Percentiles rank a stretch among this genome's conserved stretches.
Conservation (phyloP, 441 rosid genomes). For the Euphorbia schlechtendalii region DNA sequence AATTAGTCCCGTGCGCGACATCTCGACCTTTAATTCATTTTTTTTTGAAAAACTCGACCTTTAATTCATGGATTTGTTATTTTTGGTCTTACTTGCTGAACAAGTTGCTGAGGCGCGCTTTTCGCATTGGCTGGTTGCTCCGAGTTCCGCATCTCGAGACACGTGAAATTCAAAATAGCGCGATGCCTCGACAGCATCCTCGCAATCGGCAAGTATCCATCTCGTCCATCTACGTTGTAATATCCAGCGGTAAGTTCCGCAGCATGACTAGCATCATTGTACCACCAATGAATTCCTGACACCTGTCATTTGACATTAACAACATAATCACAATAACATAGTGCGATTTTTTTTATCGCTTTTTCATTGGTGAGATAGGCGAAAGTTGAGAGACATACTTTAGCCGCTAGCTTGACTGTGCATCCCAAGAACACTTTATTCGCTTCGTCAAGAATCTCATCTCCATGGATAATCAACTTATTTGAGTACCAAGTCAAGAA, state of each 20-base stretch:
- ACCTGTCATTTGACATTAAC: conserved; percentile 34
- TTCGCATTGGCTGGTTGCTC: conserved; percentile 47
- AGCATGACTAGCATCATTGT: conserved; percentile 55
- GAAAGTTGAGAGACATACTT: conserved; percentile 31
- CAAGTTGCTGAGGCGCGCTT: conserved; percentile 70
- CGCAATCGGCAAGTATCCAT: conserved; percentile 69
- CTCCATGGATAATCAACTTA: conserved; percentile 65
- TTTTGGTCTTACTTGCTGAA: conserved; percentile 66
- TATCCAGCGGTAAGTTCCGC: conserved; percentile 82
- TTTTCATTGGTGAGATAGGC: neutral
- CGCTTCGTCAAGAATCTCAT: conserved; percentile 67
- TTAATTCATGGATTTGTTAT: no score
- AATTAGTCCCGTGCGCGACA: no score
- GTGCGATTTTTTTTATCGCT: neutral
- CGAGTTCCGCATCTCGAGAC: conserved; percentile 71
- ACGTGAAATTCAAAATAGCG: conserved; percentile 64
- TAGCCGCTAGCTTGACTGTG: conserved; percentile 70
- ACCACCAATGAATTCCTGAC: conserved; percentile 84
- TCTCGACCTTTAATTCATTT: no score
- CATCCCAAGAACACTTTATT: conserved; percentile 57
- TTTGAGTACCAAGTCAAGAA: conserved; percentile 80
- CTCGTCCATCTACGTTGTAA: conserved; percentile 57
- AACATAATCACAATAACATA: neutral
- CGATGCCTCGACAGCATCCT: conserved; percentile 67
- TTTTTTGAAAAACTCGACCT: no score